Percentiles rank a stretch among this genome's conserved stretches.
Evolutionary conservation across 495 filamentous ascomycete species (phyloP).

Genomic region (Lichenothelia convexa): DNA sequence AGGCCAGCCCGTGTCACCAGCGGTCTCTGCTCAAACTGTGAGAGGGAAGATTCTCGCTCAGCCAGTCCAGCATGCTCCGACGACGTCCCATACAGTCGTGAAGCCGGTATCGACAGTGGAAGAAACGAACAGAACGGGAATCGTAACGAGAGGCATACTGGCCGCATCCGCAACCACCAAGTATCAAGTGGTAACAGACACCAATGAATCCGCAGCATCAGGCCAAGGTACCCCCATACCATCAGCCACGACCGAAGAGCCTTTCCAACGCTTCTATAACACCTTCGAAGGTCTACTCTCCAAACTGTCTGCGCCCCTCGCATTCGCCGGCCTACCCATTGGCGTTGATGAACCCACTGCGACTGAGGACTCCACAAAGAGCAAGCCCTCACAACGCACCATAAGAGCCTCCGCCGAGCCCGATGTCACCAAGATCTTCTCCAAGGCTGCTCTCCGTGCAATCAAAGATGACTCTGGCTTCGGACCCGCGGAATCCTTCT

Average conservation of each 20-base stretch:
- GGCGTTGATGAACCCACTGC: slow-evolving; percentile 28
- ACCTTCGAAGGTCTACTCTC: slow-evolving; percentile 72
- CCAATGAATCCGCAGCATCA: neutral
- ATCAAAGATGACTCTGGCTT: slow-evolving; percentile 34
- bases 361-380: slow-evolving; percentile 18
- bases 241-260: slow-evolving; percentile 37
- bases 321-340: slow-evolving; percentile 80
- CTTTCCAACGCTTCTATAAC: slow-evolving; percentile 77
- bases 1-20: slow-evolving; percentile 42
- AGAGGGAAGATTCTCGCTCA: slow-evolving; percentile 50
- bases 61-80: slow-evolving; percentile 3
- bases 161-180: neutral
- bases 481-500: slow-evolving; percentile 63
- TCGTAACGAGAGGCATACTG: neutral
- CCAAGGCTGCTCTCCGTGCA: slow-evolving; percentile 59
- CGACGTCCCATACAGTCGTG: neutral
- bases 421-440: slow-evolving; percentile 61
- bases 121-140: neutral
- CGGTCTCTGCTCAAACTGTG: slow-evolving; percentile 53
- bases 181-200: neutral
- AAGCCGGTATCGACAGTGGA: neutral
- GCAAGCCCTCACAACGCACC: slow-evolving; percentile 22
- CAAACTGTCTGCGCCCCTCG: slow-evolving; percentile 68
- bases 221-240: neutral
- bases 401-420: slow-evolving; percentile 36